Conservation (phyloP, 2,329 filamentous ascomycete species). For the Neonectria magnoliae region DNA sequence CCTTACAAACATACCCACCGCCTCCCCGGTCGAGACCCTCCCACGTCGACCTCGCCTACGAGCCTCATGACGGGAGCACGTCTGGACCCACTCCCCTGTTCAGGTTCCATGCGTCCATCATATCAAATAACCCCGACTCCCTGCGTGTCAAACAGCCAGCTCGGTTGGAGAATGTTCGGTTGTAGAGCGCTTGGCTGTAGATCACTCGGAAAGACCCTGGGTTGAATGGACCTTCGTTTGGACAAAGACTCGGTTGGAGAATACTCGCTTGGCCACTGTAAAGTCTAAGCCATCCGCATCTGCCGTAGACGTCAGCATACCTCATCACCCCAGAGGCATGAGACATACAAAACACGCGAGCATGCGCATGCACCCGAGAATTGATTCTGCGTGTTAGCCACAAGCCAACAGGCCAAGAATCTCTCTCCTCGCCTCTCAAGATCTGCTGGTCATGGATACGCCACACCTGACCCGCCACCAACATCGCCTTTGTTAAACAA, state of each 20-base stretch:
- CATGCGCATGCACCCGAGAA: neutral
- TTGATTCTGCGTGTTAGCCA: neutral
- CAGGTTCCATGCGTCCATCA: neutral
- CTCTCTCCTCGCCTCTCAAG: neutral
- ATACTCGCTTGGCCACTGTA: neutral
- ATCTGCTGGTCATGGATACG: neutral
- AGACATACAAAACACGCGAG: neutral
- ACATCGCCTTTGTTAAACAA: neutral
- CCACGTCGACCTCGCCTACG: slow-evolving; percentile 25
- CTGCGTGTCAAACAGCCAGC: neutral
- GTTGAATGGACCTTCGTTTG: neutral
- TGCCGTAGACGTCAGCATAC: neutral
- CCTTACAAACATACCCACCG: neutral
- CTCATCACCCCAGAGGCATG: neutral
- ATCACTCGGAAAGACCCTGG: neutral
- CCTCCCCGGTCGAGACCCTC: slow-evolving; percentile 18
- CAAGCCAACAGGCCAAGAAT: neutral
- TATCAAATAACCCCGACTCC: neutral
- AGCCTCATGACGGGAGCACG: slow-evolving; percentile 18
- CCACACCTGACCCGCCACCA: neutral
- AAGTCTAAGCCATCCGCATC: neutral
- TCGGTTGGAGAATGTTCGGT: neutral
- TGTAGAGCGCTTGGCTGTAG: neutral
- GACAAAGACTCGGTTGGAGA: neutral
- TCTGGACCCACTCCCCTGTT: neutral